These are phyloP conservation scores for Batkoa obscura DNA, from an alignment of 371 early-diverging fungal species.

Conservation along the genomic window DNA sequence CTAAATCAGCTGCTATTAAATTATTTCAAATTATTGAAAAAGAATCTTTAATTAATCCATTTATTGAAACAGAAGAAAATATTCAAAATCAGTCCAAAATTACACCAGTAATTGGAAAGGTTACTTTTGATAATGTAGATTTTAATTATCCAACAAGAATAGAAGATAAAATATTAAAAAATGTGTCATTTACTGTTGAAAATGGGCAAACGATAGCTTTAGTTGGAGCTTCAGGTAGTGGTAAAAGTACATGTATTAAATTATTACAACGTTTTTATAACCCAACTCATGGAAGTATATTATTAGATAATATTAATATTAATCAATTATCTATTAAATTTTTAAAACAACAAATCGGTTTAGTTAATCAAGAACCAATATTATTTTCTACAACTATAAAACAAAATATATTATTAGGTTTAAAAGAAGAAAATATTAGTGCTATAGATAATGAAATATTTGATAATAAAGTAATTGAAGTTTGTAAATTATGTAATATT, in stretches of 20 bases:
- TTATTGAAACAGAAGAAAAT: conserved; percentile 31
- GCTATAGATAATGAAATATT: conserved; percentile 29
- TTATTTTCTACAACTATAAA: conserved; percentile 60
- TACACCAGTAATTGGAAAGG: conserved; percentile 23
- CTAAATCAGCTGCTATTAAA: conserved; percentile 31
- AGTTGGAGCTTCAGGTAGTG: conserved; percentile 64
- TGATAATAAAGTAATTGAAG: conserved; percentile 36
- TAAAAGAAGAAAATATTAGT: conserved; percentile 27
- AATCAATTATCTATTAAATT: conserved; percentile 24
- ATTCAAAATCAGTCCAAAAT: conserved; percentile 25
- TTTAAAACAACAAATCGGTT: conserved; percentile 37
- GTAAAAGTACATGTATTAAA: conserved; percentile 72
- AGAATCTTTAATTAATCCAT: conserved; percentile 30
- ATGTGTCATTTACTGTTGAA: conserved; percentile 14
- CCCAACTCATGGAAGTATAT: conserved; percentile 8
- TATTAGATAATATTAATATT: conserved; percentile 34
- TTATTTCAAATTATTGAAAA: conserved; percentile 61
- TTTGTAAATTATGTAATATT: conserved; percentile 45
- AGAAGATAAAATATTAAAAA: conserved; percentile 32
- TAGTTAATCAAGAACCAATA: conserved; percentile 64
- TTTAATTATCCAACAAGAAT: conserved; percentile 55
- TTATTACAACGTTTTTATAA: conserved; percentile 77
- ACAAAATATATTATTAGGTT: conserved; percentile 51
- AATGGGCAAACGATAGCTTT: conserved; percentile 53
- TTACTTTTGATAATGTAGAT: conserved; percentile 38